Evolutionary conservation across 257 asterid genomes (phyloP).

Genomic region (Prunella vulgaris): DNA sequence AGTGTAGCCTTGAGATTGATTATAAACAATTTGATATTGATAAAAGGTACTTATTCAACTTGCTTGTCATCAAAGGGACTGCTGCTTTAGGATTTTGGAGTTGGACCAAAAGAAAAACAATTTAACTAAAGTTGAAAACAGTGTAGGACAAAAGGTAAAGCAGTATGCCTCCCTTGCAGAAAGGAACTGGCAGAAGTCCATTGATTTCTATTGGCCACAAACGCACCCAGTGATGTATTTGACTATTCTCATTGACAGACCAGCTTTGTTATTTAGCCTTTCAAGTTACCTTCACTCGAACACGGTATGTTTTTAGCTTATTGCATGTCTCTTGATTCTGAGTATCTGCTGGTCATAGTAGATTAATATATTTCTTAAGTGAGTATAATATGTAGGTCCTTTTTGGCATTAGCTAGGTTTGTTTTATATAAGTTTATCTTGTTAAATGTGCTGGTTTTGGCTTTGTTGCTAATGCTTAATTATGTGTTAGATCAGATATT

Average conservation of each 20-base stretch:
- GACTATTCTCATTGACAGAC: constrained; percentile 65
- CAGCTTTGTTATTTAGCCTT: constrained; percentile 56
- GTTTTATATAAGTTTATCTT: neutral
- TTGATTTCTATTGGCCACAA: constrained; percentile 70
- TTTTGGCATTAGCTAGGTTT: neutral
- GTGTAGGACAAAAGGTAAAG: constrained; percentile 57
- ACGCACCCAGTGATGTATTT: constrained; percentile 77
- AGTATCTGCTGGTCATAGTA: neutral
- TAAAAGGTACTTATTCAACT: too few species aligned
- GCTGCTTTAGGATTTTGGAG: constrained; percentile 77
- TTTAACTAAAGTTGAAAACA: constrained; percentile 47
- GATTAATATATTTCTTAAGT: neutral
- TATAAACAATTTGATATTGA: too few species aligned
- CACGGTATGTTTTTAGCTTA: constrained; percentile 54
- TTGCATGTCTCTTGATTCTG: constrained; percentile 18
- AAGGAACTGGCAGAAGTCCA: constrained; percentile 89
- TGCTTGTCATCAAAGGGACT: constrained; percentile 78
- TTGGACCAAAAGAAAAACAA: constrained; percentile 44
- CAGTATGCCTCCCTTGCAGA: constrained; percentile 90
- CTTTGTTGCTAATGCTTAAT: neutral
- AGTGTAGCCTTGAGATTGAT: too few species aligned
- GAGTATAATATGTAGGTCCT: neutral
- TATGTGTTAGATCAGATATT: neutral
- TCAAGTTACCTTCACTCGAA: constrained; percentile 60
- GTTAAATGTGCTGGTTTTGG: neutral